Evolutionary conservation across 164 flowering plant genomes (phyloP), one percentile per base, ranked within the genome.

Genomic region (Piper betle): DNA sequence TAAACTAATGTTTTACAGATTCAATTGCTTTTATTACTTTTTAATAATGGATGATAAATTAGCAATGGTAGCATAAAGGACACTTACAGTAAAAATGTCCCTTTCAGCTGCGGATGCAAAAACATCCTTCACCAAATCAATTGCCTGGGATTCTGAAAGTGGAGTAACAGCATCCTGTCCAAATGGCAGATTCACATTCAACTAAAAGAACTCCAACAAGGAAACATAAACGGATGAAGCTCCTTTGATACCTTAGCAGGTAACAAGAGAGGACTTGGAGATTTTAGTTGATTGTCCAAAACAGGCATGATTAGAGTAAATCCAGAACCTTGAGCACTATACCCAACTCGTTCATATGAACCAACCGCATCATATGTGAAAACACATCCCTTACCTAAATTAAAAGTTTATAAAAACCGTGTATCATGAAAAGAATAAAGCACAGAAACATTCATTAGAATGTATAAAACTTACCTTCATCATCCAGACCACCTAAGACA

Each of bases 291-390:
- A 79, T 94, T 91, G 71, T 94, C 97, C 73, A 94, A 74, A 48
- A 88, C 89, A 38, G 99, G 99, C 66, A 77, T 94, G 64, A 94
- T 88, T 58, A 94, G 96, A 3, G 88, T 86, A 37, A 91, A 67
- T 63, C 99, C 99, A 68, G 97, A 88, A 61, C 99, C 99, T 66
- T 94, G 99, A 63, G 96, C 62, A 55, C 96, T 83, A 71, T 88
- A 94, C 63, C 97, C 99, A 62, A 91, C 97, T 78, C 85, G 80
- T 74, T 94, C 99, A 73, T 91, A 91, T 61, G 99, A 94, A 38
- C 99, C 99, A 62, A 94, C 99, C 41, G 99, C 99, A 78, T 94
- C 99, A 68, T 94, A 94, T 39, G 99, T 94, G 71, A 80, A 94
- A 48, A 94, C 99, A 75, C 96, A 91, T 16, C 99, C 99, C 80